Base-by-base conservation (phyloP, 1,139 yeast species). In the Suhomyces anneliseae region DNA sequence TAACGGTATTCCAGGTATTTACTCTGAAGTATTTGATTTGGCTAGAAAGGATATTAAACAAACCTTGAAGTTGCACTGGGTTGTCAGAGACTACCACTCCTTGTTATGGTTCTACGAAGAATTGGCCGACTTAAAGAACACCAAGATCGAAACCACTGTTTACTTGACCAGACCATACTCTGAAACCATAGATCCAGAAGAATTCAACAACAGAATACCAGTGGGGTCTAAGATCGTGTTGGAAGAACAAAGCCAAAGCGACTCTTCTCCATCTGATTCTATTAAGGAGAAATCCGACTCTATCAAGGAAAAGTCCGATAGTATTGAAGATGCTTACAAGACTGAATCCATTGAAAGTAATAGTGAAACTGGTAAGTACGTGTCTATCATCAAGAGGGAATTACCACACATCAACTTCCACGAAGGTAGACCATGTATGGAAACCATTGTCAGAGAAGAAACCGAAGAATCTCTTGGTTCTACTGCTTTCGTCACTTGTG, bases 41-140 rank as follows among this genome's bases (percentile, higher is more conserved):
- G 62, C 62, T 24, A 46, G 34, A 19, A 52, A 44, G 15, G 47
- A 52, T 14, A 27, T 42, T 11, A 59, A 60, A 19, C 67, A 64
- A 45, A 50, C 54, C 7, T 54, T 80, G 38, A 69, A 71, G 43
- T 64, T 83, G 44, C 51, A 70, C 31, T 83, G 89, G 89, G 72
- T 78, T 3, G 67, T 79, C 3, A 68, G 79, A 48, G 80, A 77
- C 44, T 65, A 65, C 35, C 63, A 66, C 15, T 65, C 79, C 0
- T 57, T 82, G 34, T 55, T 60, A 11, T 81, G 84, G 83, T 81
- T 82, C 60, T 63, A 65, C 43, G 70, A 74, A 31, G 85, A 83
- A 54, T 62, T 83, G 26, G 47, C 61, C 27, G 58, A 62, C 6
- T 59, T 81, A 47, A 58, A 59, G 42, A 52, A 60, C 27, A 58